These are phyloP conservation scores for Smithsoniella earleae DNA, from an alignment of 163 green algal species.

Conservation along the genomic window DNA sequence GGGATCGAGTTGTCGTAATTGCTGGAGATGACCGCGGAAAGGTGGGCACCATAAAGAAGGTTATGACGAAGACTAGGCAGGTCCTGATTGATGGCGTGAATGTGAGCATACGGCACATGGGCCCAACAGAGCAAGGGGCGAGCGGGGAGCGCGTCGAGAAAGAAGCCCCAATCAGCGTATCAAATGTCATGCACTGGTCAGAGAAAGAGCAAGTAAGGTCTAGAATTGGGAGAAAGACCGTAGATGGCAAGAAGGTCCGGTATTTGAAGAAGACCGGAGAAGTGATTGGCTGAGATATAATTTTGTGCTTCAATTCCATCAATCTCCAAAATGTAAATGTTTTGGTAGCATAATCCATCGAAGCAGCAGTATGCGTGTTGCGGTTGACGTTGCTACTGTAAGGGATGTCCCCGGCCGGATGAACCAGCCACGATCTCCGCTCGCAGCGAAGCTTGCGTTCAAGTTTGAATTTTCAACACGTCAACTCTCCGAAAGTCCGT, in stretches of 20 bases:
- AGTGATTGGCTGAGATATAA: no score
- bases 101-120: slow-evolving; percentile 72
- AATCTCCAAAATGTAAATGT: no score
- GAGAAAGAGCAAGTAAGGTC: slow-evolving; percentile 58
- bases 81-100: slow-evolving; percentile 89
- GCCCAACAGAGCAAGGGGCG: slow-evolving; percentile 64
- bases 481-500: no score
- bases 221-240: slow-evolving; percentile 63
- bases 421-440: no score
- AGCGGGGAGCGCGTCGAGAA: slow-evolving; percentile 69
- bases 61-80: slow-evolving; percentile 70
- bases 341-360: no score
- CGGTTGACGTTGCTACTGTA: no score
- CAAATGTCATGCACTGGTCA: slow-evolving; percentile 93
- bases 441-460: no score
- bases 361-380: no score
- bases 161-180: slow-evolving; percentile 87
- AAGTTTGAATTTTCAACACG: no score
- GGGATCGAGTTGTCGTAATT: slow-evolving; percentile 84
- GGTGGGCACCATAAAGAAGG: slow-evolving; percentile 71
- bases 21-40: slow-evolving; percentile 89
- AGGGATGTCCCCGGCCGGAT: no score
- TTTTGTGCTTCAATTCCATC: no score
- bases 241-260: slow-evolving; percentile 73
- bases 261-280: slow-evolving; percentile 87